phyloP scores from a whole-genome alignment of 805 yeast species.

The Yamadazyma ubonensis region DNA sequence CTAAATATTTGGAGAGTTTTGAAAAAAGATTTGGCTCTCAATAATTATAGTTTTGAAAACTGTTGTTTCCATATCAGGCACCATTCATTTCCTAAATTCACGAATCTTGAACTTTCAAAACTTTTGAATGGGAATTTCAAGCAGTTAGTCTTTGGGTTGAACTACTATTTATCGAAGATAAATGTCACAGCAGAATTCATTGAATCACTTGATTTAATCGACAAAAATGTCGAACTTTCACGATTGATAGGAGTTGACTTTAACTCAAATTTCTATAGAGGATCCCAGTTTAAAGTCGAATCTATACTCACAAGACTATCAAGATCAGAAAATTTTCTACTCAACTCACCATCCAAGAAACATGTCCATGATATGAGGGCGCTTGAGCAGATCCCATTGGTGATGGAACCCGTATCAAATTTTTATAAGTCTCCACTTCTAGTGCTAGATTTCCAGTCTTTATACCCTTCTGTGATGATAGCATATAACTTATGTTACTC shows the following conservation, averaged over 20 bases:
- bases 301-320: conserved; percentile 74
- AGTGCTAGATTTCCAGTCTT: conserved; percentile 89
- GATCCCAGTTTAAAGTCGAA: conserved; percentile 93
- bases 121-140: conserved; percentile 20
- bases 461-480: conserved; percentile 97
- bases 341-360: conserved; percentile 74
- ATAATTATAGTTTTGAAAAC: conserved; percentile 74
- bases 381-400: conserved; percentile 81
- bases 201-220: conserved; percentile 61
- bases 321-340: conserved; percentile 68
- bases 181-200: conserved; percentile 48
- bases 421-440: conserved; percentile 86
- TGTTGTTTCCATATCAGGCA: conserved; percentile 68
- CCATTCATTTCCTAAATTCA: conserved; percentile 62
- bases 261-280: conserved; percentile 80
- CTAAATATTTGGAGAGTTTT: conserved; percentile 83
- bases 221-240: conserved; percentile 77
- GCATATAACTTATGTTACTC: conserved; percentile 89
- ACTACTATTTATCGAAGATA: conserved; percentile 47
- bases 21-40: conserved; percentile 58
- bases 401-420: conserved; percentile 87
- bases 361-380: conserved; percentile 86
- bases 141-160: conserved; percentile 34
- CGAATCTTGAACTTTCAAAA: conserved; percentile 45
- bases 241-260: conserved; percentile 87